A percentile compares a stretch with the other conserved stretches of the same genome.
Evolutionary conservation across 352 stramenopile genomes (phyloP).

Genomic region (Thraustotheca clavata): DNA sequence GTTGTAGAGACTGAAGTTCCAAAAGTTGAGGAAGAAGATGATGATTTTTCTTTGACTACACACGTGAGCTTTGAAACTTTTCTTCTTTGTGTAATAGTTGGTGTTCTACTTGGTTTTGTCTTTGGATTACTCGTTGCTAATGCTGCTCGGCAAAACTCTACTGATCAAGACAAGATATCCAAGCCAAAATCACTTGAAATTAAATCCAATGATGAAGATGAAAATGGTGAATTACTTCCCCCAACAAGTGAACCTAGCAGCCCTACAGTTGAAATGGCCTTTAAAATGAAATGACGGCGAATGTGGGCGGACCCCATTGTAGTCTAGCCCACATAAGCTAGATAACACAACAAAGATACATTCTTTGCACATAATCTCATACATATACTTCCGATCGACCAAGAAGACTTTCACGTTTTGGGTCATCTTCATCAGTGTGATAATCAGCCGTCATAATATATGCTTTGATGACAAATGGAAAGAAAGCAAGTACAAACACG

Average conservation of each 20-base stretch:
- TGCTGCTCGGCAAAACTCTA: background rate
- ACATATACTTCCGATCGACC: conserved; percentile 8
- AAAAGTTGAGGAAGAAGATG: background rate
- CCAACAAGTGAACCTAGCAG: background rate
- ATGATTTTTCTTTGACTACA: background rate
- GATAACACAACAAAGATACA: background rate
- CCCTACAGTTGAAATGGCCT: background rate
- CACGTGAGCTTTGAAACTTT: conserved; percentile 12
- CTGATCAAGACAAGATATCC: background rate
- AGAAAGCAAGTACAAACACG: conserved; percentile 57
- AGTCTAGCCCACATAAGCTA: background rate
- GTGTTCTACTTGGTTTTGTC: conserved; percentile 3
- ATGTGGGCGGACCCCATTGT: background rate
- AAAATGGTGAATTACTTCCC: background rate
- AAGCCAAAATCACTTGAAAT: background rate
- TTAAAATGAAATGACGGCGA: background rate
- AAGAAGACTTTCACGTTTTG: conserved; percentile 61
- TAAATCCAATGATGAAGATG: background rate
- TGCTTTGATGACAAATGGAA: conserved; percentile 67
- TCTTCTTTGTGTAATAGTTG: conserved; percentile 5
- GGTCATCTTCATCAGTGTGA: conserved; percentile 50
- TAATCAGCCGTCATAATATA: conserved; percentile 63
- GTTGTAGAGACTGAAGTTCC: background rate
- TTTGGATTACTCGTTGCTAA: conserved; percentile 16
- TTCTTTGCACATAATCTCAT: background rate